Evolutionary conservation across 2,329 filamentous ascomycete species (phyloP).

Genomic region (Pseudocercospora cruenta): DNA sequence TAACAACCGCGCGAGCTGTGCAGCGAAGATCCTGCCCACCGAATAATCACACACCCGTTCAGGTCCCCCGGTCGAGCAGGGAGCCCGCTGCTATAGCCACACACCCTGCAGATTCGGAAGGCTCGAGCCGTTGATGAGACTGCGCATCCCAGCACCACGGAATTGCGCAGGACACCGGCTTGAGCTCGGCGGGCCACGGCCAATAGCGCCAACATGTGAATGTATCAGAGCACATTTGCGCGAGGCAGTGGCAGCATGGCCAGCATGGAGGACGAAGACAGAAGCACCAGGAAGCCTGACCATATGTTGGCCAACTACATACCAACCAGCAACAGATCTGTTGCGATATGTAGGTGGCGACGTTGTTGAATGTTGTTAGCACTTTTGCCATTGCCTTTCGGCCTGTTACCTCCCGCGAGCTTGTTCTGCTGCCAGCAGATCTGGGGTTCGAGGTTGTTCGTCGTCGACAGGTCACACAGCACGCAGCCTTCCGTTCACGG

Average conservation of each 20-base stretch:
- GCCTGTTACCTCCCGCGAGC: constrained; percentile 7
- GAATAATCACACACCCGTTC: constrained; percentile 16
- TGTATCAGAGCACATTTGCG: constrained; percentile 8
- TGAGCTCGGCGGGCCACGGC: constrained; percentile 26
- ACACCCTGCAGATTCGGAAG: constrained; percentile 29
- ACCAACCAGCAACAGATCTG: background rate
- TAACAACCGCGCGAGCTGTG: constrained; percentile 1
- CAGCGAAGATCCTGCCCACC: background rate
- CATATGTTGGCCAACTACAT: background rate
- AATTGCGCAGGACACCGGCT: constrained; percentile 26
- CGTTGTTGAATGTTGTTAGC: background rate
- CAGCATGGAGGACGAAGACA: background rate
- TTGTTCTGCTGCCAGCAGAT: constrained; percentile 7
- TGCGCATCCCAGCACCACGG: constrained; percentile 26
- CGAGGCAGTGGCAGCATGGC: constrained; percentile 10
- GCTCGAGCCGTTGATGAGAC: constrained; percentile 27
- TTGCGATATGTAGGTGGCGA: background rate
- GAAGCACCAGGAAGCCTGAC: constrained; percentile 3
- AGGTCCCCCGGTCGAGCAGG: background rate
- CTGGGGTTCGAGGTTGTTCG: constrained; percentile 15
- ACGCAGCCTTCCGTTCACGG: constrained; percentile 14
- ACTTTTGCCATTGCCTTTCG: background rate
- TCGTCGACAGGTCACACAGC: constrained; percentile 1
- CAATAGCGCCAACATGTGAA: constrained; percentile 19
- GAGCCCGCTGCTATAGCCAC: constrained; percentile 9